phyloP scores from a whole-genome alignment of 1,284 basidiomycete species.

The Mycosarcoma mackinlayi region DNA sequence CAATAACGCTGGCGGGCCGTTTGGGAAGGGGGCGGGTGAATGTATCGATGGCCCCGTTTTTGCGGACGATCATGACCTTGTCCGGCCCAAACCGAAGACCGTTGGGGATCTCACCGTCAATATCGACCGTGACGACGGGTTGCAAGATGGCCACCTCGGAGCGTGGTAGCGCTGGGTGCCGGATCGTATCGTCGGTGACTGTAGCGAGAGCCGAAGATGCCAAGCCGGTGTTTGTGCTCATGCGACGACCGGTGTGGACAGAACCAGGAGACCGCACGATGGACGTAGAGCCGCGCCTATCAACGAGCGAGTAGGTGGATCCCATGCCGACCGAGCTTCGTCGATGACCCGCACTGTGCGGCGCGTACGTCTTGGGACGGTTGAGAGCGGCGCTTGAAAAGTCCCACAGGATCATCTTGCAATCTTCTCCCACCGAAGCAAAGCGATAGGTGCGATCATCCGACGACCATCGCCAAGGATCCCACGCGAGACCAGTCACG shows the following conservation, averaged over 20 bases:
- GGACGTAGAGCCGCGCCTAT: constrained; percentile 21
- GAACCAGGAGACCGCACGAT: constrained; percentile 20
- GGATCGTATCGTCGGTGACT: constrained; percentile 71
- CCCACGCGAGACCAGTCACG: constrained; percentile 88
- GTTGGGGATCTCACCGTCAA: constrained; percentile 36
- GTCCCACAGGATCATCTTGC: constrained; percentile 63
- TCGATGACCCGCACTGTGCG: constrained; percentile 11
- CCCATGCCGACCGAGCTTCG: constrained; percentile 34
- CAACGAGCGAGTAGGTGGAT: constrained; percentile 44
- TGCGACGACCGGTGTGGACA: constrained; percentile 10
- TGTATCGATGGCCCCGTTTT: constrained; percentile 42
- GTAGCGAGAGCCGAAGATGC: not conserved
- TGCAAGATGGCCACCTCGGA: constrained; percentile 90
- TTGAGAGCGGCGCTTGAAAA: constrained; percentile 57
- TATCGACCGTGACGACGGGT: constrained; percentile 75
- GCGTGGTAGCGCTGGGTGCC: constrained; percentile 85
- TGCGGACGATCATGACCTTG: constrained; percentile 36
- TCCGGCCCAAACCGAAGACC: constrained; percentile 33
- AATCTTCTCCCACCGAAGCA: constrained; percentile 63
- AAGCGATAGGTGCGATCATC: constrained; percentile 60
- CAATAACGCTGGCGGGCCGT: constrained; percentile 10
- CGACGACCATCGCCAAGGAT: constrained; percentile 77
- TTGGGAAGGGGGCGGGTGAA: constrained; percentile 37
- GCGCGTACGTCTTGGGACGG: constrained; percentile 47
- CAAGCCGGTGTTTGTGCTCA: constrained; percentile 13